A percentile compares a stretch with the other conserved stretches of the same genome.
phyloP scores from a whole-genome alignment of 2,329 filamentous ascomycete genomes.

The Tolypocladium amazonense region DNA sequence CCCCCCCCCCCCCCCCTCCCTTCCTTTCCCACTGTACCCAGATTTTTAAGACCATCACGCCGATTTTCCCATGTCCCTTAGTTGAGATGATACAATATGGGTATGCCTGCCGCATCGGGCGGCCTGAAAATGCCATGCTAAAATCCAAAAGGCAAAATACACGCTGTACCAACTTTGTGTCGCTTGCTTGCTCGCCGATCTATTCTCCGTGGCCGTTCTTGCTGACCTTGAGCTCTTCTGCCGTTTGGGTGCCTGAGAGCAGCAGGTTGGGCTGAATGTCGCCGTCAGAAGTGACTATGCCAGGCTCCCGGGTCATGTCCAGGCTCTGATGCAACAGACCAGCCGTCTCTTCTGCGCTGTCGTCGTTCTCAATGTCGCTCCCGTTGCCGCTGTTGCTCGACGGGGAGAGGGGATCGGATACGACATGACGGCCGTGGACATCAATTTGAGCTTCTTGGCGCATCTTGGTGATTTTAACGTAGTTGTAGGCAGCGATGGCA shows the following conservation, averaged over 20 bases:
- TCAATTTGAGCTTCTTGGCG: constrained; percentile 56
- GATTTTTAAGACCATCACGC: not conserved
- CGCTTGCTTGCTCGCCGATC: not conserved
- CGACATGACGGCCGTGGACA: constrained; percentile 31
- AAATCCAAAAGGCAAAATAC: constrained; percentile 6
- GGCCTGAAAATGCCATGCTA: not conserved
- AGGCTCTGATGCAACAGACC: constrained; percentile 32
- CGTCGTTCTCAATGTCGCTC: constrained; percentile 31
- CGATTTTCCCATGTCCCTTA: not conserved
- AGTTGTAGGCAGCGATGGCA: constrained; percentile 87
- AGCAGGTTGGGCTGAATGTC: constrained; percentile 26
- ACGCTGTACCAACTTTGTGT: constrained; percentile 4
- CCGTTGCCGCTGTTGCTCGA: constrained; percentile 26
- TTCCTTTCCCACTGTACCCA: not conserved
- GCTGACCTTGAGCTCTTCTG: not conserved
- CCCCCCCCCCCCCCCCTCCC: too few species aligned
- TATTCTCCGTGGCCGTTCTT: not conserved
- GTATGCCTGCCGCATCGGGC: not conserved
- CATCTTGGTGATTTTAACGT: constrained; percentile 89
- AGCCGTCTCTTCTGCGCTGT: constrained; percentile 32
- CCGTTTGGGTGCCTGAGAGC: constrained; percentile 6
- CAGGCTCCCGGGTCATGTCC: constrained; percentile 22
- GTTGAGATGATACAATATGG: not conserved
- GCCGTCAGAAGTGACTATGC: constrained; percentile 25
- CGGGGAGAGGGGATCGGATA: constrained; percentile 19